Evolutionary conservation across 2,329 filamentous ascomycete genomes (phyloP).

Genomic region (Fusarium pseudograminearum): DNA sequence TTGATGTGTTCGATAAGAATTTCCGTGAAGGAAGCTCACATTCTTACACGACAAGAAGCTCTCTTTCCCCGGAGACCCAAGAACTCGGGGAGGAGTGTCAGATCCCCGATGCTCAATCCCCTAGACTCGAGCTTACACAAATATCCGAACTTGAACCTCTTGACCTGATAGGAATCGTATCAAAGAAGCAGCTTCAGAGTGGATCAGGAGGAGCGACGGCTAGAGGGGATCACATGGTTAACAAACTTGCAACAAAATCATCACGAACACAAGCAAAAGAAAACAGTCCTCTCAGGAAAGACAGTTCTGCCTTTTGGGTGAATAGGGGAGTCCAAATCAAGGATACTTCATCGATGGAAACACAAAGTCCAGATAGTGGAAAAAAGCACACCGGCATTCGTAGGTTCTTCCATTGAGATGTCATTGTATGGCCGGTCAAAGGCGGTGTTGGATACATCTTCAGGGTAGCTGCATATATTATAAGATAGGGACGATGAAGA

Average conservation of each 20-base stretch:
- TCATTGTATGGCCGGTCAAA: background rate
- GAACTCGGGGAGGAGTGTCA: conserved; percentile 10
- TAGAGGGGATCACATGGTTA: conserved; percentile 15
- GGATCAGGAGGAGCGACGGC: background rate
- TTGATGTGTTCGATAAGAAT: conserved; percentile 13
- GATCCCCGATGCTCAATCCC: background rate
- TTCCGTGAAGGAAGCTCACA: conserved; percentile 20
- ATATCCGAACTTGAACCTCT: conserved; percentile 16
- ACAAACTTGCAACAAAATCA: conserved; percentile 20
- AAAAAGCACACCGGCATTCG: conserved; percentile 55
- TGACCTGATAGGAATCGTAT: conserved; percentile 11
- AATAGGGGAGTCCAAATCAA: conserved; percentile 40
- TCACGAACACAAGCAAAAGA: conserved; percentile 13
- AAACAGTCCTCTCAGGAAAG: conserved; percentile 16
- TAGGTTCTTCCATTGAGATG: conserved; percentile 58
- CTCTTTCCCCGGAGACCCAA: conserved; percentile 21
- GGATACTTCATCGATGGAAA: conserved; percentile 54
- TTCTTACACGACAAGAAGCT: conserved; percentile 21
- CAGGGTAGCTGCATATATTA: background rate
- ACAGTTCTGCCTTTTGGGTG: conserved; percentile 16
- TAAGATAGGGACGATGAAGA: background rate
- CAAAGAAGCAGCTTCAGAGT: background rate
- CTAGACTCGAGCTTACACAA: conserved; percentile 17
- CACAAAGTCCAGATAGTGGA: conserved; percentile 23
- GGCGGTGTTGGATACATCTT: conserved; percentile 12